A percentile compares a stretch with the other conserved stretches of the same genome.
phyloP scores from a whole-genome alignment of 805 yeast genomes.

The Sungouiella blattae region DNA sequence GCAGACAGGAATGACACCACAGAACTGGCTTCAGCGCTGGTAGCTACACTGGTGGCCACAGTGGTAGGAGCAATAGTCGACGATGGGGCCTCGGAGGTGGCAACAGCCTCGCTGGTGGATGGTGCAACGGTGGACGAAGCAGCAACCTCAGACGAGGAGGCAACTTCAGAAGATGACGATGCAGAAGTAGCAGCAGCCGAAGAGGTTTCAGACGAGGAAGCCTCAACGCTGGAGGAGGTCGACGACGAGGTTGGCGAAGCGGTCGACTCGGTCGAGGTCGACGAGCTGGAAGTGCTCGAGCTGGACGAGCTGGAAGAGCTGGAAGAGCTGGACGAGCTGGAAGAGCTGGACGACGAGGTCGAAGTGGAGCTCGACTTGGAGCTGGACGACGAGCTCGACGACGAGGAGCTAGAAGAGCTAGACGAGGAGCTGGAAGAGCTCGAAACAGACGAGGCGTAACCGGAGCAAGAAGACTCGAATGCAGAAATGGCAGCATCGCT shows the following conservation, averaged over 20 bases:
- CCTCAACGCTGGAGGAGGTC: constrained; percentile 18
- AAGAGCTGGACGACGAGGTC: constrained; percentile 18
- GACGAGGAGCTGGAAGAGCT: constrained; percentile 21
- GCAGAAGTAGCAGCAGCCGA: constrained; percentile 4
- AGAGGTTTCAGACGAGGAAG: constrained; percentile 18
- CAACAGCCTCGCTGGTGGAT: too few relatives aligned
- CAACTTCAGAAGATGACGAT: constrained; percentile 7
- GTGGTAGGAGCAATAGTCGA: constrained; percentile 20
- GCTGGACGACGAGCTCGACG: constrained; percentile 28
- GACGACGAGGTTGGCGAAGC: constrained; percentile 21
- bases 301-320: constrained; percentile 20
- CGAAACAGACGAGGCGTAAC: constrained; percentile 29
- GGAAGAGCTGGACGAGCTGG: constrained; percentile 17
- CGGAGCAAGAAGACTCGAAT: constrained; percentile 52
- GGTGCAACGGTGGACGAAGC: constrained; percentile 6
- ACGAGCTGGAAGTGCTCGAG: constrained; percentile 13
- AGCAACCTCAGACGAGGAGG: constrained; percentile 5
- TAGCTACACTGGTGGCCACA: constrained; percentile 20
- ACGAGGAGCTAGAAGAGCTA: constrained; percentile 28
- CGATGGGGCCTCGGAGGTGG: constrained; percentile 5
- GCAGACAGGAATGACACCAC: too few relatives aligned
- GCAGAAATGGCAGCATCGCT: constrained; percentile 56
- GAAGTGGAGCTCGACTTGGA: constrained; percentile 23
- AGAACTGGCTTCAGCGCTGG: background rate
- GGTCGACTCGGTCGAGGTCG: constrained; percentile 13